Conservation (phyloP, 176 grass and related monocot species). For the Eragrostis nindensis region DNA sequence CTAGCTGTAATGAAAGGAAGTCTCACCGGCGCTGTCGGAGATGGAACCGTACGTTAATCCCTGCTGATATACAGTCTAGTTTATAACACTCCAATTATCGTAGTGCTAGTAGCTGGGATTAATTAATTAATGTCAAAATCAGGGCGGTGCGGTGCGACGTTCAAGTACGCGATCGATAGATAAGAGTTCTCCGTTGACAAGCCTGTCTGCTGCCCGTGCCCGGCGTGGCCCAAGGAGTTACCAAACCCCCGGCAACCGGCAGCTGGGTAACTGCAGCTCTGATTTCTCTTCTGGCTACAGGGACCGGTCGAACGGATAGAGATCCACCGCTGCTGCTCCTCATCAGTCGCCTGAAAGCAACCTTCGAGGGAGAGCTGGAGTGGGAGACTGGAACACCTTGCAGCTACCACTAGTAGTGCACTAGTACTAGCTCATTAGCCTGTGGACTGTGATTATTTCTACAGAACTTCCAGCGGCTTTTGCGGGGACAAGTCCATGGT, state of each 20-base stretch:
- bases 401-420: background rate
- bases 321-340: background rate
- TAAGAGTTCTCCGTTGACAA: constrained; percentile 17
- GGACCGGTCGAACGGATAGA: background rate
- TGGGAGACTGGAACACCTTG: constrained; percentile 38
- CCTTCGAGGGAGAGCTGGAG: constrained; percentile 27
- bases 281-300: background rate
- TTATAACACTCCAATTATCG: background rate
- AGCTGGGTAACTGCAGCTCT: background rate
- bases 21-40: constrained; percentile 24
- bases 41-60: background rate
- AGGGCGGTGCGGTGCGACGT: background rate
- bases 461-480: background rate
- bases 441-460: background rate
- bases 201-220: constrained; percentile 5
- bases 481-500: background rate
- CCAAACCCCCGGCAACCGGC: constrained; percentile 27
- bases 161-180: constrained; percentile 30
- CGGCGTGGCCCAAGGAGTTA: constrained; percentile 36
- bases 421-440: background rate
- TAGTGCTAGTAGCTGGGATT: background rate
- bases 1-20: constrained; percentile 3
- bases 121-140: background rate
- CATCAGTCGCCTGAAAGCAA: too few species aligned
- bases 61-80: too few species aligned